A percentile compares a stretch with the other conserved stretches of the same genome.
phyloP scores from a whole-genome alignment of 805 yeast genomes.

The Cephaloascus fragrans region DNA sequence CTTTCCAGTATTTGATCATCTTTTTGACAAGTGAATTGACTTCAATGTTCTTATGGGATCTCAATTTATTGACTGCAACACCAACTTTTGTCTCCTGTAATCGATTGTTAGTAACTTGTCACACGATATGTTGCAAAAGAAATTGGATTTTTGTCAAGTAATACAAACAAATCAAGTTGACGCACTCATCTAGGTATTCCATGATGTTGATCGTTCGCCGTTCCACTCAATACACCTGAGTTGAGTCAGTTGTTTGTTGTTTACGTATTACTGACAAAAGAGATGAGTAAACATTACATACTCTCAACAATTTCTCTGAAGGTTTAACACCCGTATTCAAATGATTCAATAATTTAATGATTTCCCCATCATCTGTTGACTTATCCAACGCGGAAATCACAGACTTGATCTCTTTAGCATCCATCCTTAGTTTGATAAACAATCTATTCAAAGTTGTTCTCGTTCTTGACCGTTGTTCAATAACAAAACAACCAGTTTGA shows the following conservation, averaged over 20 bases:
- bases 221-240: too few relatives aligned
- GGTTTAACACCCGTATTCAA: conserved; percentile 71
- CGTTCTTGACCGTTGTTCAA: too few relatives aligned
- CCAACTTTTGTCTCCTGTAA: conserved; percentile 85
- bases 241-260: too few relatives aligned
- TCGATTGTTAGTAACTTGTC: background rate
- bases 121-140: background rate
- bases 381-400: conserved; percentile 69
- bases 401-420: conserved; percentile 61
- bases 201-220: too few relatives aligned
- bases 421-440: conserved; percentile 32
- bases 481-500: too few relatives aligned
- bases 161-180: background rate
- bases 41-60: conserved; percentile 58
- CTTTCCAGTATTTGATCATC: conserved; percentile 86
- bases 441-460: too few relatives aligned
- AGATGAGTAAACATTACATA: too few relatives aligned
- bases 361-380: conserved; percentile 48
- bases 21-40: conserved; percentile 65
- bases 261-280: too few relatives aligned
- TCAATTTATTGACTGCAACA: conserved; percentile 84
- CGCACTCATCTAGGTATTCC: background rate
- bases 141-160: too few relatives aligned
- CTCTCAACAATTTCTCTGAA: conserved; percentile 72
- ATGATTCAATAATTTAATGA: conserved; percentile 54